phyloP scores from a whole-genome alignment of 371 early-diverging fungal species.

The Syncephalastrum contaminatum region DNA sequence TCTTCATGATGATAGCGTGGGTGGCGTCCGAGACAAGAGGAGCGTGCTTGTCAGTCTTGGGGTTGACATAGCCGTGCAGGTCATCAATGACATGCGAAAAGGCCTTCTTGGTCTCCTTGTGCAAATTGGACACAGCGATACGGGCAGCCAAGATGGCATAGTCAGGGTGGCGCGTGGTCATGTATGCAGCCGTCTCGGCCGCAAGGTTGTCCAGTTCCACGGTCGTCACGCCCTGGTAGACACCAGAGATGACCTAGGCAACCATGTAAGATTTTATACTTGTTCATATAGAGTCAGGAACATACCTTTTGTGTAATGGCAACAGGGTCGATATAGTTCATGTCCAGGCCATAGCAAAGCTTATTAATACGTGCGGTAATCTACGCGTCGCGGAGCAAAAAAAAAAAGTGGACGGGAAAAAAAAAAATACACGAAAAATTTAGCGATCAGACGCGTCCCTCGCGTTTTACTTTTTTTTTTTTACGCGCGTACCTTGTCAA shows the following conservation, averaged over 20 bases:
- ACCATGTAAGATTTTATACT: neutral
- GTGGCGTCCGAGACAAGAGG: conserved; percentile 88
- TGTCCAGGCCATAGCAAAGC: conserved; percentile 85
- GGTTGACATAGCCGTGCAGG: conserved; percentile 86
- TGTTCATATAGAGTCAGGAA: neutral
- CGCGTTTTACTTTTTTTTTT: conserved; percentile 11
- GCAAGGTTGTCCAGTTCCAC: conserved; percentile 96
- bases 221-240: conserved; percentile 96
- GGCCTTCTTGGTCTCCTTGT: conserved; percentile 93
- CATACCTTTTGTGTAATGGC: conserved; percentile 80
- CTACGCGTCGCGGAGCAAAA: conserved; percentile 33
- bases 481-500: conserved; percentile 67
- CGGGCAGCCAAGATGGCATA: conserved; percentile 97
- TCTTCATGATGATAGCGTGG: conserved; percentile 67
- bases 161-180: conserved; percentile 98
- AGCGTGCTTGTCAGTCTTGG: conserved; percentile 81
- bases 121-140: conserved; percentile 96
- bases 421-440: conserved; percentile 3
- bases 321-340: conserved; percentile 84
- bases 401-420: neutral
- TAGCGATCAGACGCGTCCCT: neutral
- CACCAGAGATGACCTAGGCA: conserved; percentile 85
- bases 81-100: conserved; percentile 91
- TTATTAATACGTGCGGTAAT: conserved; percentile 88
- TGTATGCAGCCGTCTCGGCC: conserved; percentile 95